Base-by-base conservation (phyloP, 352 stramenopile species). In the Thraustotheca clavata region DNA sequence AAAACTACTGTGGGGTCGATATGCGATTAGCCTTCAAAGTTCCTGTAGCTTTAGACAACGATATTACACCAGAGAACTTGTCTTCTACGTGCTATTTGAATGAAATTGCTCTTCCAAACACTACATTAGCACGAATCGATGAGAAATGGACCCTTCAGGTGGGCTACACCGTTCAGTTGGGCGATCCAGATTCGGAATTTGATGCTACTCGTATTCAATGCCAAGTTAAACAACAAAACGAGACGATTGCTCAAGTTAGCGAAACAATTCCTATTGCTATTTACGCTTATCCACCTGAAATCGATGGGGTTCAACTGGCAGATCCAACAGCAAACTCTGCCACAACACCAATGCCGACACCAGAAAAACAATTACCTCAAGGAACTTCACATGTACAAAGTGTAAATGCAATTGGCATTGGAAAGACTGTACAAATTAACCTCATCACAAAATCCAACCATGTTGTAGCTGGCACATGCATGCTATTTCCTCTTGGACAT, bases 261-360 rank as follows among this genome's bases (percentile, higher is more conserved):
- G 57, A 65, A 18, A 65, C 57, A 34, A n/a, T 65, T 8, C 57
- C 36, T n/a, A 65, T 65, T n/a, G 39, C 57, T 32, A 54, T 65
- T 32, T 65, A 55, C 31, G 57, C 57, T 4, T 65, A 65, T 16
- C 38, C 47, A 20, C 57, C 57, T 32, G 57, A 65, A 22, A 41
- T 65, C 41, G 57, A 65, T 22, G 46, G 41, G n/a, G 24, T 65
- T 26, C 16, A 11, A 18, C 41, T 54, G 16, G 8, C 38, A 40
- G 27, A n/a, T 31, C n/a, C n/a, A 3, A 54, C 11, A 22, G 32
- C 18, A 7, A 32, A 33, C 27, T 27, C 38, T 5, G 14, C 39
- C 5, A 24, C 38, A 4, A 54, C 38, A 11, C 54, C 27, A n/a
- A 9, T 33, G 4, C 36, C 57, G 27, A 40, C 57, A 8, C 46